Base-by-base conservation (phyloP, 345 rosid species). In the Aegle marmelos region DNA sequence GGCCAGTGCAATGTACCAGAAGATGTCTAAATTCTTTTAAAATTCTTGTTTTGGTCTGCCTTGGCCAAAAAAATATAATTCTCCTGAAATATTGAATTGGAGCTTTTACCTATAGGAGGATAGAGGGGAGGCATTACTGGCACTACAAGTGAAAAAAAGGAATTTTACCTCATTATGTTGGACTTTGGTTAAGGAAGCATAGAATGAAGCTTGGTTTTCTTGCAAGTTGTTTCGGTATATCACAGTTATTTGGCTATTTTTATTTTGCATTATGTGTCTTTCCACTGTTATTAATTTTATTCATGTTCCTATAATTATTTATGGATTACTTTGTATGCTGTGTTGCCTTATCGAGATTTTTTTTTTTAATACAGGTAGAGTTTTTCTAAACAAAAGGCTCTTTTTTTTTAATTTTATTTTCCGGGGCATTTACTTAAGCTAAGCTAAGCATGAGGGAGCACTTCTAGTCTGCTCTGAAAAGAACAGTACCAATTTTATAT, bases 361-460 rank as follows among this genome's bases (percentile, higher is more conserved):
- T 54, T 6, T 25, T 21, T 41, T 64, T 24, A 68, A 22, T 68
- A 68, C 34, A 78, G 79, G 27, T 67, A 22, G 53, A 73, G 48
- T 45, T 58, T 63, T 70, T 24, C 30, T 64, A 31, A 10, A 60
- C 61, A 58, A 73, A 73, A 78, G 37, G 7, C 0, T 0, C 14
- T 53, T 6, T 53, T 19, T 53, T 31, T 56, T 24, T n/a, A n/a
- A n/a, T n/a, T n/a, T n/a, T n/a, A n/a, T n/a, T n/a, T n/a, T n/a
- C n/a, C n/a, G n/a, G n/a, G n/a, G n/a, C n/a, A n/a, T n/a, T n/a
- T n/a, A n/a, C n/a, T n/a, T n/a, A n/a, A n/a, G n/a, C n/a, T n/a
- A n/a, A 57, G 45, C 33, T 59, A 67, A 81, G 33, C 25, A 81
- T 73, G 87, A 81, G 37, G 68, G 27, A n/a, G 68, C 63, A 59